phyloP scores from a whole-genome alignment of 768 basidiomycete species.

The Hemileccinum rubropunctum region DNA sequence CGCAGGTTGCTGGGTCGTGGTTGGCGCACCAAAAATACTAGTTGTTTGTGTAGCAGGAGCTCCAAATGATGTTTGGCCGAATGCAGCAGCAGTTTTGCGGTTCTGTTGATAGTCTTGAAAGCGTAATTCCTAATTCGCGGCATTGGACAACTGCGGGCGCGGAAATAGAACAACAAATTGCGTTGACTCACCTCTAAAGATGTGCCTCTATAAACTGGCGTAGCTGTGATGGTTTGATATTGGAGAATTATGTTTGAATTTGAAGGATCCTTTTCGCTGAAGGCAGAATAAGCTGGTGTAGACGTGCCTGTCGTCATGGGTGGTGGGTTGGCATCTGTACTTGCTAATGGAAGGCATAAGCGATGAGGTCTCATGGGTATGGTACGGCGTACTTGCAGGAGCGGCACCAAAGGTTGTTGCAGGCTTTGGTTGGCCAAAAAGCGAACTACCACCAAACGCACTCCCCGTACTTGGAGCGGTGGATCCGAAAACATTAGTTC shows the following conservation, averaged over 20 bases:
- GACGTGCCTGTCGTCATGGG: slow-evolving; percentile 68
- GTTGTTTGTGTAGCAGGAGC: slow-evolving; percentile 26
- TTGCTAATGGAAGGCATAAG: slow-evolving; percentile 27
- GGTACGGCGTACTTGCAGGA: slow-evolving; percentile 29
- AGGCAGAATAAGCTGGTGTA: slow-evolving; percentile 59
- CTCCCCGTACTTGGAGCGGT: slow-evolving; percentile 27
- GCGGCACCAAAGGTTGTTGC: slow-evolving; percentile 43
- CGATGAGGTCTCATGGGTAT: background rate
- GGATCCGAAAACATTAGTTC: slow-evolving; percentile 35
- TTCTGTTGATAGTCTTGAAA: slow-evolving; percentile 73
- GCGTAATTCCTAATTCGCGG: slow-evolving; percentile 58
- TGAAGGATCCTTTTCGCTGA: slow-evolving; percentile 63
- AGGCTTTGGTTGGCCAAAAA: slow-evolving; percentile 59
- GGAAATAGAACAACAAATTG: slow-evolving; percentile 3
- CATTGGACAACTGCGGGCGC: background rate
- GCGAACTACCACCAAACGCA: slow-evolving; percentile 46
- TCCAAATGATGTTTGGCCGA: slow-evolving; percentile 45
- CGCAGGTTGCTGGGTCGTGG: slow-evolving; percentile 28
- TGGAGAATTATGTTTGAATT: slow-evolving; percentile 49
- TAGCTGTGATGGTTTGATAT: slow-evolving; percentile 81
- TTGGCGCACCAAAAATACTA: slow-evolving; percentile 25
- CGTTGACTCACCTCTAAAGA: slow-evolving; percentile 63
- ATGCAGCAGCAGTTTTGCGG: slow-evolving; percentile 67
- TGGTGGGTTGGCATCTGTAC: slow-evolving; percentile 39
- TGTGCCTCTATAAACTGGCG: slow-evolving; percentile 72